Conservation (phyloP, 371 early-diverging fungal species). For the Syncephalastrum sp. region DNA sequence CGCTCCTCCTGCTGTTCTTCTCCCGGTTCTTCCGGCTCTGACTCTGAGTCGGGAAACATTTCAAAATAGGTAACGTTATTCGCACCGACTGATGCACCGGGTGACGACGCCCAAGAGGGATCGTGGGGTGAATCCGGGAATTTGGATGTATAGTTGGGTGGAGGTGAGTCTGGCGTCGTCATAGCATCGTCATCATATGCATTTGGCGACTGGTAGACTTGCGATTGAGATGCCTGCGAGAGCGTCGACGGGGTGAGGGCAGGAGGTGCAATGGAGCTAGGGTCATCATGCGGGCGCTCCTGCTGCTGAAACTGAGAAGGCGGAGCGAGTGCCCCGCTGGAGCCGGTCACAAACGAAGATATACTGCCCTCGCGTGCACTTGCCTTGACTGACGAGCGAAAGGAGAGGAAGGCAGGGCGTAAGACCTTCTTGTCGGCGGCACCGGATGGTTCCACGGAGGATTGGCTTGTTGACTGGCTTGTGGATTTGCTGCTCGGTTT, state of each 20-base stretch:
- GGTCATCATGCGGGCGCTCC: too few relatives aligned
- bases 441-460: too few relatives aligned
- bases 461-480: too few relatives aligned
- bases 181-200: conserved; percentile 2
- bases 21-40: not conserved
- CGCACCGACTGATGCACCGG: not conserved
- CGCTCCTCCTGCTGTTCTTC: not conserved
- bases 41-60: conserved; percentile 13
- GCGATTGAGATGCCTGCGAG: not conserved
- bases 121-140: too few relatives aligned
- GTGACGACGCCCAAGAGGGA: conserved; percentile 2
- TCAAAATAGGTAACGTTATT: conserved; percentile 6
- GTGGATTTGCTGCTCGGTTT: not conserved
- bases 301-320: too few relatives aligned
- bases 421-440: too few relatives aligned
- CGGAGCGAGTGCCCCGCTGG: too few relatives aligned
- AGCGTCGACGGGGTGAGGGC: not conserved
- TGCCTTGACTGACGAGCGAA: too few relatives aligned
- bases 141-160: not conserved
- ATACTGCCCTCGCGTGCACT: too few relatives aligned
- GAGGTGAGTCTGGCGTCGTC: not conserved
- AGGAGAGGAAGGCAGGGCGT: too few relatives aligned
- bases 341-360: too few relatives aligned
- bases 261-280: too few relatives aligned
- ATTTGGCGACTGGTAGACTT: conserved; percentile 1